Percentiles rank a stretch among this genome's conserved stretches.
phyloP scores from a whole-genome alignment of 371 early-diverging fungal genomes.

The Haplosporangium sp. region DNA sequence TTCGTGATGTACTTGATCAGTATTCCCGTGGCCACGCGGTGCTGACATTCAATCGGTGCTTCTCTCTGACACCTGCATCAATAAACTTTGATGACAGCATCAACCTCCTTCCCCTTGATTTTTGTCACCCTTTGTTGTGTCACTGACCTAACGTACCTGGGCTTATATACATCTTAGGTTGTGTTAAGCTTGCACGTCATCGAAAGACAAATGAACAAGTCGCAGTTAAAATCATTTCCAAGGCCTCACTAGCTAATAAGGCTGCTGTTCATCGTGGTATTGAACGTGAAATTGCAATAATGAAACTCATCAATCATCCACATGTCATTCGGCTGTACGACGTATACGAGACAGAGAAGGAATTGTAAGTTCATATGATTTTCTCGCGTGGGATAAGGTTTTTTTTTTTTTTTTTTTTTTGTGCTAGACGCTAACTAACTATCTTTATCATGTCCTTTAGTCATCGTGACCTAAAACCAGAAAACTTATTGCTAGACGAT shows the following conservation, averaged over 20 bases:
- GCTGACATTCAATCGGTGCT: not conserved
- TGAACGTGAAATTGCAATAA: constrained; percentile 94
- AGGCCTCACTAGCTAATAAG: constrained; percentile 69
- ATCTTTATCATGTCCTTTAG: constrained; percentile 55
- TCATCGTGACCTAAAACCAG: constrained; percentile 98
- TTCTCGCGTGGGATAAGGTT: too few species aligned
- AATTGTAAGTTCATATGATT: constrained; percentile 67
- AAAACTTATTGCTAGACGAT: constrained; percentile 92
- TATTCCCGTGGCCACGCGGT: not conserved
- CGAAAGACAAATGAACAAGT: constrained; percentile 80
- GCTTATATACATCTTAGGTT: constrained; percentile 60
- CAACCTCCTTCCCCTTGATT: constrained; percentile 4
- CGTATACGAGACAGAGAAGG: constrained; percentile 86
- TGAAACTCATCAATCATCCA: constrained; percentile 94
- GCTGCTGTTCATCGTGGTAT: constrained; percentile 81
- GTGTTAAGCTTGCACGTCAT: constrained; percentile 85
- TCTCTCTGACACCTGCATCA: constrained; percentile 8
- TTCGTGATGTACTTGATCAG: not conserved
- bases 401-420: too few species aligned
- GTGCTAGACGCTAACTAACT: not conserved
- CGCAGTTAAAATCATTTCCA: constrained; percentile 91
- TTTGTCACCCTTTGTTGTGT: not conserved
- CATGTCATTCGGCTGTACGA: constrained; percentile 91
- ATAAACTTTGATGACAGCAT: constrained; percentile 4
- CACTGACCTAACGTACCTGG: constrained; percentile 4